These are phyloP conservation scores for Aplosporella prunicola DNA, from an alignment of 2,329 filamentous ascomycete genomes.

Conservation along the genomic window DNA sequence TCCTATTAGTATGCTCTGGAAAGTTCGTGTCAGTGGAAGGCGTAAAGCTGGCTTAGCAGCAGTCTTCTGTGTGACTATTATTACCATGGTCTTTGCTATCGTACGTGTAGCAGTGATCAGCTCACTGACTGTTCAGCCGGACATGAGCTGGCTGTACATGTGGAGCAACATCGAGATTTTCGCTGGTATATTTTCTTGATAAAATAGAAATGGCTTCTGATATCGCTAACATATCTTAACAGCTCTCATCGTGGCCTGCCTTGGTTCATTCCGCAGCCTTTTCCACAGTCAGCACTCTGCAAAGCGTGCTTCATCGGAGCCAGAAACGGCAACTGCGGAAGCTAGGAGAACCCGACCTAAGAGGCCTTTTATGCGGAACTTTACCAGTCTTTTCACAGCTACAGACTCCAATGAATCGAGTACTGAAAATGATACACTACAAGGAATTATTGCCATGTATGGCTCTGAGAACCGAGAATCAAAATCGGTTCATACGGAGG, in stretches of 20 bases:
- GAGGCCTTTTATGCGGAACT: not conserved
- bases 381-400: not conserved
- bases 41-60: constrained; percentile 4
- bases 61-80: constrained; percentile 4
- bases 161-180: constrained; percentile 12
- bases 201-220: no score
- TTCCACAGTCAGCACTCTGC: not conserved
- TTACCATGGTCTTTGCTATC: constrained; percentile 10
- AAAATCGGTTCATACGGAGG: no score
- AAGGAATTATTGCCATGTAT: not conserved
- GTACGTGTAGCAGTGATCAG: constrained; percentile 7
- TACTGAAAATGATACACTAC: not conserved
- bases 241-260: not conserved
- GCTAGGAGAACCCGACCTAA: no score
- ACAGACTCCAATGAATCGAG: not conserved
- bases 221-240: not conserved
- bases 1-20: constrained; percentile 11
- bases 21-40: constrained; percentile 7
- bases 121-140: not conserved
- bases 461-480: not conserved
- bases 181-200: constrained; percentile 13
- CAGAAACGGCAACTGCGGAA: no score
- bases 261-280: not conserved
- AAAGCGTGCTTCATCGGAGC: no score
- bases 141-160: constrained; percentile 12